These are phyloP conservation scores for Sphaerulina musiva DNA, from an alignment of 2,329 filamentous ascomycete genomes.

Conservation along the genomic window DNA sequence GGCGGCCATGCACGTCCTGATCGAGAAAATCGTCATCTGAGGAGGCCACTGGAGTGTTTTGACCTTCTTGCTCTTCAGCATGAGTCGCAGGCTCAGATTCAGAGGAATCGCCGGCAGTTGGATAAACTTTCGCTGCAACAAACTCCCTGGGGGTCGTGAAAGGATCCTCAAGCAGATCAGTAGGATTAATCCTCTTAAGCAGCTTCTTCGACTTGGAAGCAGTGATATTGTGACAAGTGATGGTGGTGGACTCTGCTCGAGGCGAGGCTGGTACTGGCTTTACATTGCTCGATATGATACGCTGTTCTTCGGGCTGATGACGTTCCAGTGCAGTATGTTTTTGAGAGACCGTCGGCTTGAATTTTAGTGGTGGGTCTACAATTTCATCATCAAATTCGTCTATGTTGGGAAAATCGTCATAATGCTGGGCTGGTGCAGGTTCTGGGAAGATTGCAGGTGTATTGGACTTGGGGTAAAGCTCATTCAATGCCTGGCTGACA, in stretches of 20 bases:
- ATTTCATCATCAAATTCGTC: not conserved
- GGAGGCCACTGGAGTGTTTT: not conserved
- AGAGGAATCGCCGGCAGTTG: too few relatives aligned
- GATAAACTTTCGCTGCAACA: not conserved
- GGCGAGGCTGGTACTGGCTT: constrained; percentile 40
- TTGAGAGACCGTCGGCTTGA: not conserved
- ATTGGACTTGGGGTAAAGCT: not conserved
- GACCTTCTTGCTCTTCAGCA: too few relatives aligned
- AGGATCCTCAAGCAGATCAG: not conserved
- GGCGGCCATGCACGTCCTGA: not conserved
- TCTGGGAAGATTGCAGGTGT: not conserved
- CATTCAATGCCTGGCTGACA: constrained; percentile 5
- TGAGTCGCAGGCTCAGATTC: too few relatives aligned
- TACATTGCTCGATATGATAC: constrained; percentile 36
- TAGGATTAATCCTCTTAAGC: constrained; percentile 12
- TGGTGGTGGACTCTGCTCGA: constrained; percentile 36
- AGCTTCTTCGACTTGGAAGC: constrained; percentile 6
- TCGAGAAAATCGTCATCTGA: not conserved
- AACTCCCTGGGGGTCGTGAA: not conserved
- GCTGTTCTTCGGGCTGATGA: constrained; percentile 7
- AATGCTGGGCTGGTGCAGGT: not conserved
- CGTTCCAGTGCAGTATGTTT: not conserved
- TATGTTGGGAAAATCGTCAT: not conserved
- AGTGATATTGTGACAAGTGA: constrained; percentile 24
- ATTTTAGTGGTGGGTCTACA: not conserved